phyloP scores from a whole-genome alignment of 306 rosid species.

The Vigna angularis region DNA sequence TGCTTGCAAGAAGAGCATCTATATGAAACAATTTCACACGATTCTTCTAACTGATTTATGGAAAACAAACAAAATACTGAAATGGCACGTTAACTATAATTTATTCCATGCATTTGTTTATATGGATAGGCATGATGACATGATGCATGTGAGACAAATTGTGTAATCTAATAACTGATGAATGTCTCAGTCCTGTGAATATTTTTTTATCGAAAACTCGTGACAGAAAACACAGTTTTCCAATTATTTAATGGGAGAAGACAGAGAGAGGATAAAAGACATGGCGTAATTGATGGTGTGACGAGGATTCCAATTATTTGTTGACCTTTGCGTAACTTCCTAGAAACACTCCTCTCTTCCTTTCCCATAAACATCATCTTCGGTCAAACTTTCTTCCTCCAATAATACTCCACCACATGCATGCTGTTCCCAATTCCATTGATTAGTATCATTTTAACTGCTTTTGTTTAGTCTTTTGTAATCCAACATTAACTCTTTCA shows the following conservation, averaged over 20 bases:
- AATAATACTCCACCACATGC: background rate
- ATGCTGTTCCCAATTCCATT: background rate
- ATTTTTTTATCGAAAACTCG: background rate
- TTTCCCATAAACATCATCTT: background rate
- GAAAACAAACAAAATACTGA: background rate
- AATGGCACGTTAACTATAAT: background rate
- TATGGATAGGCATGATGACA: background rate
- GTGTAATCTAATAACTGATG: no score
- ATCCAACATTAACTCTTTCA: background rate
- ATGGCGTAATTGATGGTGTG: slow-evolving; percentile 43
- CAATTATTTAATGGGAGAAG: no score
- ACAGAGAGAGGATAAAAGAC: slow-evolving; percentile 2
- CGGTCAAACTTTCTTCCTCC: slow-evolving; percentile 9
- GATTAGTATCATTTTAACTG: background rate
- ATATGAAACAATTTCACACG: background rate
- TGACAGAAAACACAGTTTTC: no score
- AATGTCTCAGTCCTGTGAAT: no score
- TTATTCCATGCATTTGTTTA: background rate
- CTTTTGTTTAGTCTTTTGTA: no score
- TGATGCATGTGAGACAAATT: background rate
- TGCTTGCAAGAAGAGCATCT: no score
- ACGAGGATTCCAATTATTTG: slow-evolving; percentile 20
- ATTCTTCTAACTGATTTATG: background rate
- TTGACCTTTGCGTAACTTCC: slow-evolving; percentile 42
- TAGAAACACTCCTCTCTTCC: slow-evolving; percentile 1